Base-by-base conservation (phyloP, 2,329 filamentous ascomycete genomes). In the Zymoseptoria brevis region DNA sequence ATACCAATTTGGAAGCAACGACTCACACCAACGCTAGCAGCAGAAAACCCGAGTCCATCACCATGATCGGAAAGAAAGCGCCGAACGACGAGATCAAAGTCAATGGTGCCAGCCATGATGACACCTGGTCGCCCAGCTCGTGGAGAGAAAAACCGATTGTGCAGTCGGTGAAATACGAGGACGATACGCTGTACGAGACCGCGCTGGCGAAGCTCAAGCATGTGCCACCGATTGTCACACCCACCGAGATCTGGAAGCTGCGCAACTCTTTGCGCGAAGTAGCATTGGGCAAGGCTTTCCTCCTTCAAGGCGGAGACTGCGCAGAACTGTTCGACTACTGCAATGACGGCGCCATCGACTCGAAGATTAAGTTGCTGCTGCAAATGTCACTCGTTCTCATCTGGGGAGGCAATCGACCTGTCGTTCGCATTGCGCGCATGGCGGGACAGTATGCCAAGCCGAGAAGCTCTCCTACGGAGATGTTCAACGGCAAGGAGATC, bases 251-350 rank as follows among this genome's bases (percentile, higher is more conserved):
- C 70, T 80, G 84, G 67, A 87, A 84, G 63, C 82, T 99, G 56
- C 91, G 91, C 71, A 80, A 84, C 56, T 87, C 84, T 68, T 81
- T 99, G 21, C 84, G 85, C 60, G 90, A 96, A 76, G 94, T 96
- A 5, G 94, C 94, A 4, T 79, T 88, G 41, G 94, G 94, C 35
- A 91, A 93, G 65, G 90, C 93, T 11, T 97, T 99, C 73, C 81
- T 99, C 8, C 84, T 99, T 3, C 94, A 99, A 77, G 94, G 94
- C 61, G 94, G 93, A 53, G 94, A 99, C 76, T 99, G 94, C 72
- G 94, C 94, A 16, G 94, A 99, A 78, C 83, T 97, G 8, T 99
- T 99, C 71, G 90, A 94, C 75, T 99, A 99, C 79, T 99, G 94
- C 75, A 87, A 89, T 68, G 87, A 91, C 73, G 83, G 83, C 13